Evolutionary conservation across 768 basidiomycete genomes (phyloP).

Genomic region (Roridomyces roridus): DNA sequence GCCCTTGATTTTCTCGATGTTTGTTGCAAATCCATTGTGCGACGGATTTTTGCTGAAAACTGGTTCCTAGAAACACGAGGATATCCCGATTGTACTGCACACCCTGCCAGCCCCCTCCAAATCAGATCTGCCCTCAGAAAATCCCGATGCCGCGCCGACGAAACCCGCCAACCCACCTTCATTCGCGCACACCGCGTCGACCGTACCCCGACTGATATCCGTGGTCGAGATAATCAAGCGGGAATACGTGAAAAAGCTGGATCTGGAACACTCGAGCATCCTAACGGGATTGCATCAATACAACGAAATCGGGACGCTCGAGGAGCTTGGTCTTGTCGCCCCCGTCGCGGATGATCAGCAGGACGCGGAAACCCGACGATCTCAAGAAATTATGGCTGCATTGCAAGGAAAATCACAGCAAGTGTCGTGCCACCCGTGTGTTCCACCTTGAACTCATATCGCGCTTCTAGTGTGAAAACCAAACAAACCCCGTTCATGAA

Average conservation of each 20-base stretch:
- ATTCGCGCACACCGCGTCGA: constrained; percentile 41
- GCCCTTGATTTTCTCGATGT: constrained; percentile 63
- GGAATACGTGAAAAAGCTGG: constrained; percentile 67
- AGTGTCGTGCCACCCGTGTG: constrained; percentile 38
- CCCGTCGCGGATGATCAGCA: constrained; percentile 14
- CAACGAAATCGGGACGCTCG: constrained; percentile 69
- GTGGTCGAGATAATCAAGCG: constrained; percentile 88
- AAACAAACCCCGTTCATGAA: constrained; percentile 73
- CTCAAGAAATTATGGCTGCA: constrained; percentile 45
- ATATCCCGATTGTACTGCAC: constrained; percentile 60
- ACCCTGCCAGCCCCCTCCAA: constrained; percentile 52
- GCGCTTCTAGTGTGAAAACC: constrained; percentile 51
- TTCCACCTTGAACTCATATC: constrained; percentile 2
- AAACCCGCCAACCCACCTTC: constrained; percentile 19
- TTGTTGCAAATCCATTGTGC: constrained; percentile 20
- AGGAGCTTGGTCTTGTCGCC: constrained; percentile 39
- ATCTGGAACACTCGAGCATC: constrained; percentile 44
- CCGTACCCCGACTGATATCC: constrained; percentile 70
- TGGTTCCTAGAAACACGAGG: constrained; percentile 49
- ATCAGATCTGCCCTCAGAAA: constrained; percentile 7
- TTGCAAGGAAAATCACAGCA: constrained; percentile 68
- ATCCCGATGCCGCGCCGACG: not conserved
- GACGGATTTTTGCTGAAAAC: not conserved
- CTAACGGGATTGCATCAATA: constrained; percentile 74
- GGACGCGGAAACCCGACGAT: constrained; percentile 32